Conservation (phyloP, 352 stramenopile genomes). For the Phytophthora tubulina region DNA sequence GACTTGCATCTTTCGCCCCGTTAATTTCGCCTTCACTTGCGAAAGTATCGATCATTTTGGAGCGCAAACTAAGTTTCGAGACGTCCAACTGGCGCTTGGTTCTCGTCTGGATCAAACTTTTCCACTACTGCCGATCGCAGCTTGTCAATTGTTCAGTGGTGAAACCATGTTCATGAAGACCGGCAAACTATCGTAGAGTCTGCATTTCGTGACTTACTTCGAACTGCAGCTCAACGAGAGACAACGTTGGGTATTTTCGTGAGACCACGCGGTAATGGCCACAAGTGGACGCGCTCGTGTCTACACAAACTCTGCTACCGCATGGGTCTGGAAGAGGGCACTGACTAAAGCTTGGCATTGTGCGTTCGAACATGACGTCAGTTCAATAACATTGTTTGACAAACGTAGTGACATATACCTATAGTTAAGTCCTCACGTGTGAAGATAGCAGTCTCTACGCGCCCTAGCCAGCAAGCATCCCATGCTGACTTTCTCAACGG, state of each 20-base stretch:
- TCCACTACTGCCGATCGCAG: conserved; percentile 7
- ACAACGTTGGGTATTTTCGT: conserved; percentile 43
- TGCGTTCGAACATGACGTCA: too few relatives aligned
- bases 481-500: conserved; percentile 41
- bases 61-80: background rate
- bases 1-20: conserved; percentile 29
- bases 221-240: conserved; percentile 27
- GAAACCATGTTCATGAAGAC: conserved; percentile 41
- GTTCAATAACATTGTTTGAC: too few relatives aligned
- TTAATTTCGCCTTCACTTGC: conserved; percentile 40
- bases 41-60: conserved; percentile 28
- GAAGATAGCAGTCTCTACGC: too few relatives aligned
- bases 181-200: conserved; percentile 21
- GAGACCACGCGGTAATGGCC: conserved; percentile 31
- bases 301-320: conserved; percentile 50
- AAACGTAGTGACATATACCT: too few relatives aligned
- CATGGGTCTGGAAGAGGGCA: conserved; percentile 51
- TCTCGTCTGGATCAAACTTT: conserved; percentile 5
- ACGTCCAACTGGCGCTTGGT: conserved; percentile 24
- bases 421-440: too few relatives aligned
- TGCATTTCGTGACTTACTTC: conserved; percentile 31
- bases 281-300: conserved; percentile 54
- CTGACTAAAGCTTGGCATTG: too few relatives aligned
- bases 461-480: too few relatives aligned
- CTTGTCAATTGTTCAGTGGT: conserved; percentile 48